A percentile compares a stretch with the other conserved stretches of the same genome.
phyloP scores from a whole-genome alignment of 2,329 filamentous ascomycete species.

The Hypoxylon sp. region DNA sequence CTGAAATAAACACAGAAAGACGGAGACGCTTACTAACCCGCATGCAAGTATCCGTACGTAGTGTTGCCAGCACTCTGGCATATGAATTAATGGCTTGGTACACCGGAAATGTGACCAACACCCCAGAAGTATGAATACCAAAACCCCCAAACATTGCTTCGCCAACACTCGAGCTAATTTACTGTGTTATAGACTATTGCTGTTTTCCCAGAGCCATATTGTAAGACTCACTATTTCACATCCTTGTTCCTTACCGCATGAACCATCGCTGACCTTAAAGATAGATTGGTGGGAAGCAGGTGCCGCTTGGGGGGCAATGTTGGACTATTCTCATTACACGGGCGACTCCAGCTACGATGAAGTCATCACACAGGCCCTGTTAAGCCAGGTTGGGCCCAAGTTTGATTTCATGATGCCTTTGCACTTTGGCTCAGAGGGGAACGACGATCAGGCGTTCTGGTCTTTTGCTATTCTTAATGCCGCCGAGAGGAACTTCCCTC shows the following conservation, averaged over 20 bases:
- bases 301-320: constrained; percentile 75
- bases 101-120: constrained; percentile 71
- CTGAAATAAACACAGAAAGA: neutral
- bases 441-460: constrained; percentile 84
- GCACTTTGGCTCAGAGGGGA: constrained; percentile 74
- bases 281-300: constrained; percentile 75
- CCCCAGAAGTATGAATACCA: constrained; percentile 57
- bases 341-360: constrained; percentile 74
- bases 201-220: constrained; percentile 76
- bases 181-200: constrained; percentile 64
- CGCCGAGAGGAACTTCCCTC: constrained; percentile 76
- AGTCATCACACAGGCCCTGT: constrained; percentile 70
- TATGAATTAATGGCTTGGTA: constrained; percentile 75
- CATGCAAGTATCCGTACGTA: constrained; percentile 70
- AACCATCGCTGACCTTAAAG: constrained; percentile 38
- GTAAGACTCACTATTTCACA: constrained; percentile 41
- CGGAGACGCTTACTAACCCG: constrained; percentile 37
- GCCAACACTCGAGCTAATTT: constrained; percentile 23
- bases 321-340: constrained; percentile 79
- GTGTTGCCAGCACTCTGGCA: constrained; percentile 72
- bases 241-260: constrained; percentile 58
- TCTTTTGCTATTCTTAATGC: constrained; percentile 76
- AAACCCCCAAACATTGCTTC: neutral
- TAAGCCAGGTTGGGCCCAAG: constrained; percentile 70
- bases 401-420: constrained; percentile 72